Evolutionary conservation across 305 asterid genomes (phyloP), one percentile per base, ranked within the genome.

Genomic region (Fraxinus floribunda): DNA sequence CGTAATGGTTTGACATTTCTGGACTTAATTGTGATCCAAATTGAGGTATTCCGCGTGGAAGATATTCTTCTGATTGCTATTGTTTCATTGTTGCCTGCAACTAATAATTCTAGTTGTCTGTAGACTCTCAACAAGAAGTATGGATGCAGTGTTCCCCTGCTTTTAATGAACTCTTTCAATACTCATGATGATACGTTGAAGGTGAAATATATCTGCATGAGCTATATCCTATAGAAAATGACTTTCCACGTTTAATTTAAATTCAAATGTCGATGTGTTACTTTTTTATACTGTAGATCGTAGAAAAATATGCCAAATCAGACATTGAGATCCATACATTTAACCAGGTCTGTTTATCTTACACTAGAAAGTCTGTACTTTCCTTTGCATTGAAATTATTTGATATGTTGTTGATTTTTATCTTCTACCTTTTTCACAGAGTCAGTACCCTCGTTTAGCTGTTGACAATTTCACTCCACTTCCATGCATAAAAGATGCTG

Each of bases 81-180:
- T 32, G 38, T 66, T 66, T 77, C 55, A 71, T 24, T 52, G 81
- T 66, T 55, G 34, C 73, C 22, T 80, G 60, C 18, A 73, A 73
- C 89, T 80, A 74, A 88, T 49, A 38, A 30, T 60, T 88, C 39
- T 22, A 26, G 78, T 84, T 87, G 72, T 87, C 15, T 88, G 90
- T 90, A 95, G 99, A 84, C 86, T 68, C 97, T 95, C 81, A 93
- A 94, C 88, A 83, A 86, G 79, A 93, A 90, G 80, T 95, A 93
- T 39, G 99, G 98, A 52, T 95, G 97, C 88, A 93, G 29, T 74
- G 99, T 95, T 76, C 99, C 99, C 79, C 91, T 95, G 89, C 93
- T 95, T 83, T 87, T 95, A 73, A 95, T 95, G 99, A 95, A 95
- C 87, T 95, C 99, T 46, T 95, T 95, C 93, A 94, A 95, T 88